A percentile compares a stretch with the other conserved stretches of the same genome.
Evolutionary conservation across 495 filamentous ascomycete species (phyloP).

Genomic region (Aspergillus cristatus): DNA sequence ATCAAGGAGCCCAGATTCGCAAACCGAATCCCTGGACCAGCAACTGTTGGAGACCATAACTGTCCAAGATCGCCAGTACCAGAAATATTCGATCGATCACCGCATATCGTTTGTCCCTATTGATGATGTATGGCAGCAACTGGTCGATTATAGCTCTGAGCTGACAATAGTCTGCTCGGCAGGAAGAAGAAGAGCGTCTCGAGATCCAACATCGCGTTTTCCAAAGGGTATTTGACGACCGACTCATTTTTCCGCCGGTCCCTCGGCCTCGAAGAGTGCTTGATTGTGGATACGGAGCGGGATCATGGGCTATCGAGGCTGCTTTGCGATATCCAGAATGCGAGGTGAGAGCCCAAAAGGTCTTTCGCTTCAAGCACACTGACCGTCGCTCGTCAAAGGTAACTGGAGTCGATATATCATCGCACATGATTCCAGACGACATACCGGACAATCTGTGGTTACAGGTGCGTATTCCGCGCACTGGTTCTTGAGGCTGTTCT

Average conservation of each 20-base stretch:
- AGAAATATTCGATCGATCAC: slow-evolving; percentile 64
- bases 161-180: slow-evolving; percentile 9
- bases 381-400: too few relatives aligned
- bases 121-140: slow-evolving; percentile 61
- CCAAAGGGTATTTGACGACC: slow-evolving; percentile 60
- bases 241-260: slow-evolving; percentile 74
- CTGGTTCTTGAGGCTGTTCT: neutral
- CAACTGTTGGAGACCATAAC: slow-evolving; percentile 52
- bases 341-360: slow-evolving; percentile 49
- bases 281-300: slow-evolving; percentile 70
- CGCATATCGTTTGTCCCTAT: slow-evolving; percentile 69
- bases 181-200: slow-evolving; percentile 79
- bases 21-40: slow-evolving; percentile 48
- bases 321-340: slow-evolving; percentile 61
- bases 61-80: slow-evolving; percentile 62
- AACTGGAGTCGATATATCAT: slow-evolving; percentile 70
- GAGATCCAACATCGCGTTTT: slow-evolving; percentile 62
- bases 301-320: slow-evolving; percentile 50
- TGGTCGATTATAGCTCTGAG: neutral
- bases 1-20: slow-evolving; percentile 38
- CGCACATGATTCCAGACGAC: slow-evolving; percentile 62
- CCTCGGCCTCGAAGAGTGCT: slow-evolving; percentile 54
- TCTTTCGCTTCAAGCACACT: too few relatives aligned
- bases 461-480: slow-evolving; percentile 37
- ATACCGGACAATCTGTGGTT: slow-evolving; percentile 61